Evolutionary conservation across 2,329 filamentous ascomycete genomes (phyloP).

Genomic region (Diplodia mutila): DNA sequence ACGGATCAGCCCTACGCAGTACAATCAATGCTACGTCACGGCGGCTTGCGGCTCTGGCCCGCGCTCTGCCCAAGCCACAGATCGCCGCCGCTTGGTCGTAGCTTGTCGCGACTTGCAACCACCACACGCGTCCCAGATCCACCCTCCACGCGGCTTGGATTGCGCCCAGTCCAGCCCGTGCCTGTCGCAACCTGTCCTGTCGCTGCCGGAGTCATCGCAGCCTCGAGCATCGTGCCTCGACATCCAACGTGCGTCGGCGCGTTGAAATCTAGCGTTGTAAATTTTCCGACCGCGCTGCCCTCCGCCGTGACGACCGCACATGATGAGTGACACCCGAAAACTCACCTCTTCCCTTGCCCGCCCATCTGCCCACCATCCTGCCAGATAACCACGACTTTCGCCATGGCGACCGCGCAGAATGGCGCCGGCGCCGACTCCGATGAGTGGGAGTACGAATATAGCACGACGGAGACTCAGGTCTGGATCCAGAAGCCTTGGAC

Average conservation of each 20-base stretch:
- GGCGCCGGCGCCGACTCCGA: conserved; percentile 36
- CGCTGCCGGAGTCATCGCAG: background rate
- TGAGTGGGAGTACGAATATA: conserved; percentile 68
- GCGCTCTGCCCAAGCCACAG: background rate
- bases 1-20: conserved; percentile 20
- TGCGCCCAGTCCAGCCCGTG: background rate
- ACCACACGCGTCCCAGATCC: background rate
- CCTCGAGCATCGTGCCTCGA: background rate
- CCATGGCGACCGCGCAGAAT: conserved; percentile 15
- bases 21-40: conserved; percentile 13
- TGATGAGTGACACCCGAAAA: background rate
- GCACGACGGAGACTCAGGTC: conserved; percentile 57
- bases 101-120: conserved; percentile 17
- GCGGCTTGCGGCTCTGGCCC: conserved; percentile 18
- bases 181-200: background rate
- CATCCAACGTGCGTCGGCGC: background rate
- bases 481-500: conserved; percentile 13
- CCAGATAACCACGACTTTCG: background rate
- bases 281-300: conserved; percentile 13
- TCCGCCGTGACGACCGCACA: background rate
- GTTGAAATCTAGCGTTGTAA: background rate
- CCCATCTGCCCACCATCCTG: background rate
- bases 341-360: background rate
- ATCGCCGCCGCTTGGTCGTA: conserved; percentile 22
- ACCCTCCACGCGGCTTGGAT: background rate